Base-by-base conservation (phyloP, 805 yeast genomes). In the Lipomyces japonicus region DNA sequence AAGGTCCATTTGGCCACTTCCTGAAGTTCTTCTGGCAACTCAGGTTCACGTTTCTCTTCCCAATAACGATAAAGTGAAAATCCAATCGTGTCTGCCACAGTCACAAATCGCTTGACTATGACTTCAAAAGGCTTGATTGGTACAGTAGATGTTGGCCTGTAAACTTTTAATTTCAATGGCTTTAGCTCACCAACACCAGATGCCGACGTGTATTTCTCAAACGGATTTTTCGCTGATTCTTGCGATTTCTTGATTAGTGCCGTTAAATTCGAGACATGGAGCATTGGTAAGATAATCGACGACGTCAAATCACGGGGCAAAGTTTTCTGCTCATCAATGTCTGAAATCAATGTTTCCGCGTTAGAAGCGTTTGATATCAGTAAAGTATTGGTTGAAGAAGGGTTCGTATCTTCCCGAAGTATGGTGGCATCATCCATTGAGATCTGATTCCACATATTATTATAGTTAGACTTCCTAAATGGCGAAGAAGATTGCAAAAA, bases 1-100 rank as follows among this genome's bases (percentile, higher is more conserved):
- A 91, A 63, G 46, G 82, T 75, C 93, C 95, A 88, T 51, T 68
- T 66, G 60, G 84, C 83, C 0, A 90, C 85, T 53, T 84, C 78
- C 44, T 66, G 61, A 28, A 65, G 51, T 30, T 49, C 64, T 18
- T 49, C 59, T 4, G 58, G 32, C 26, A 61, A 62, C 36, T 56
- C 46, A 3, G 69, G 73, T 32, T 44, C 39, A 4, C 63, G 59
- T 25, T 48, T 48, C 35, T 51, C 55, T 34, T 61, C 65, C n/a
- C 59, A 55, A 36, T 67, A 64, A 9, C 62, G 61, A 32, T 66
- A 66, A n/a, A 81, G 59, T 0, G 77, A 68, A 57, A 61, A 81
- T 0, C 86, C 86, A 39, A 81, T 75, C 3, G 80, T 71, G 44
- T 80, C 78, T 41, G 75, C 74, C 1, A 81, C 82, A 2, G 70